Conservation (phyloP, 1,139 yeast species). For the Geotrichum reessii region DNA sequence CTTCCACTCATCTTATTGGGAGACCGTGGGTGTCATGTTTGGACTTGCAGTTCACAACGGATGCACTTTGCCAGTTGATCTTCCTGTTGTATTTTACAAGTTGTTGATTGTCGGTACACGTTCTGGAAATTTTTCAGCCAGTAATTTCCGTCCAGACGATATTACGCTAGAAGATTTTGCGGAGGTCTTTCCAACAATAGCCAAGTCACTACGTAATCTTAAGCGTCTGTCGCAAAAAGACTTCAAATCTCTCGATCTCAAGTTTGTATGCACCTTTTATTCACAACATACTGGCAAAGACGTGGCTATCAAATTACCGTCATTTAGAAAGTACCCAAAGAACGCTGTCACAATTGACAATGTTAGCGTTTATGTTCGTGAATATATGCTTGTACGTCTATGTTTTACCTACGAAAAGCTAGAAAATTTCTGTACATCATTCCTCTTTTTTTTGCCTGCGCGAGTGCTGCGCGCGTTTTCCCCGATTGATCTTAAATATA, state of each 20-base stretch:
- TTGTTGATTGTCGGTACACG: conserved; percentile 14
- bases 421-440: background rate
- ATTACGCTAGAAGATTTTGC: conserved; percentile 17
- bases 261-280: background rate
- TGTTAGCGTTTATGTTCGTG: conserved; percentile 20
- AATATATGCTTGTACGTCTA: conserved; percentile 19
- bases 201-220: conserved; percentile 5
- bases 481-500: background rate
- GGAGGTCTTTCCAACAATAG: conserved; percentile 9
- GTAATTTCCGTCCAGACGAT: background rate
- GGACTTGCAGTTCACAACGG: conserved; percentile 32
- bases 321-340: background rate
- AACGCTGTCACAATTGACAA: conserved; percentile 21
- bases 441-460: background rate
- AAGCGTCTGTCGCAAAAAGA: background rate
- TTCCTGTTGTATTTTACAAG: conserved; percentile 26
- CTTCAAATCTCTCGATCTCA: background rate
- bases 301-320: background rate
- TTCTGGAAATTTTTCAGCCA: background rate
- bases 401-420: conserved; percentile 14
- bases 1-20: conserved; percentile 19
- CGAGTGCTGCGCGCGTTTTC: background rate
- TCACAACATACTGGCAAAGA: background rate
- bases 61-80: conserved; percentile 27
- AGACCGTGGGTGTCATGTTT: conserved; percentile 27